phyloP scores from a whole-genome alignment of 306 rosid genomes.

The Boehmeria nivea region DNA sequence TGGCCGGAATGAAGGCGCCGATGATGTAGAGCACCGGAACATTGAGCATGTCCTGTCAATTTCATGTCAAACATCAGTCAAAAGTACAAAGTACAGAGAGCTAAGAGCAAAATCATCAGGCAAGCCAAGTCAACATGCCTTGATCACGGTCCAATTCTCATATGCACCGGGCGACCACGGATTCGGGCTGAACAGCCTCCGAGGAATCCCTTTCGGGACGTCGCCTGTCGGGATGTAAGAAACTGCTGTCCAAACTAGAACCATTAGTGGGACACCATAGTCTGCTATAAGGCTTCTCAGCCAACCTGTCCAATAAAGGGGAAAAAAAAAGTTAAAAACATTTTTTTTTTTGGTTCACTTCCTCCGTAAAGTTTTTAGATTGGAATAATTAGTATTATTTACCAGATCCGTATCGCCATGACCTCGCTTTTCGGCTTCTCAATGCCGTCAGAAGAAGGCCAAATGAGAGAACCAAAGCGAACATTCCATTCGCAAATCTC shows the following conservation, averaged over 20 bases:
- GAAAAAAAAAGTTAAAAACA: neutral
- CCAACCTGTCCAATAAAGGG: conserved; percentile 50
- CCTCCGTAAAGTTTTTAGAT: neutral
- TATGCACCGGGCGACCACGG: conserved; percentile 99
- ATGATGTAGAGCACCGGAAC: conserved; percentile 80
- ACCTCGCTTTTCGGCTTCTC: conserved; percentile 86
- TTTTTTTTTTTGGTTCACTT: too few relatives aligned
- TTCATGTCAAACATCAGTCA: neutral
- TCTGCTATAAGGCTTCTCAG: conserved; percentile 84
- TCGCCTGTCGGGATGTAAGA: conserved; percentile 72
- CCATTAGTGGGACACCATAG: conserved; percentile 98
- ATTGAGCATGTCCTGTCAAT: conserved; percentile 71
- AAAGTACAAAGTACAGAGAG: neutral
- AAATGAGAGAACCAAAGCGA: conserved; percentile 92
- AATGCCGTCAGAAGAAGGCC: conserved; percentile 92
- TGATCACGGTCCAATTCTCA: conserved; percentile 88
- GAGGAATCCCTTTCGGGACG: conserved; percentile 82
- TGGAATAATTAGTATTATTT: neutral
- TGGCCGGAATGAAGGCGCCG: conserved; percentile 96
- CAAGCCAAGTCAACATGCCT: conserved; percentile 39
- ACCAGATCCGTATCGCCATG: conserved; percentile 98
- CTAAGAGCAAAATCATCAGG: neutral
- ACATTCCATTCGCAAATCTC: conserved; percentile 97
- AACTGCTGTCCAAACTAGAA: conserved; percentile 82
- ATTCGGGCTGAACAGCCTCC: conserved; percentile 94